These are phyloP conservation scores for Fusarium guadeloupense DNA, from an alignment of 2,329 filamentous ascomycete genomes.

Conservation along the genomic window DNA sequence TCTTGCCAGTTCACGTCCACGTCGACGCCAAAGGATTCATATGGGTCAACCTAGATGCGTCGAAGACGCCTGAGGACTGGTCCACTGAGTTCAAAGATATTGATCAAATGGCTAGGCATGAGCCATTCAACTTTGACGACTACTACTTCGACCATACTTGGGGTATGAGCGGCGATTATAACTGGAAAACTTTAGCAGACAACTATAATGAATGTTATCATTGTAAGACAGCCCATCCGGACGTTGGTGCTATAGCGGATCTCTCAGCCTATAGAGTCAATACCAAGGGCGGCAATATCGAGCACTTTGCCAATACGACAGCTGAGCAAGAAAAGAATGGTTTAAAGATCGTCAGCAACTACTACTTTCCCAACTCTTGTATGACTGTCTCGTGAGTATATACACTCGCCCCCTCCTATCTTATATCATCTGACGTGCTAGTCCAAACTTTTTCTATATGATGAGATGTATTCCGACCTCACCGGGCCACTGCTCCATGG, in stretches of 20 bases:
- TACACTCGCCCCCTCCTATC: conserved; percentile 44
- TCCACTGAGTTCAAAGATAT: conserved; percentile 49
- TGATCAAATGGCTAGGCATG: conserved; percentile 54
- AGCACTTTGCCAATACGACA: conserved; percentile 22
- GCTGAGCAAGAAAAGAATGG: conserved; percentile 9
- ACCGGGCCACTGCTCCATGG: neutral
- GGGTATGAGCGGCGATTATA: conserved; percentile 63
- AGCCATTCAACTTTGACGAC: conserved; percentile 57
- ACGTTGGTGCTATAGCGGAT: neutral
- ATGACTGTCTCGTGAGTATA: conserved; percentile 29
- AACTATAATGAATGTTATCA: conserved; percentile 34
- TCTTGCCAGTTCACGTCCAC: conserved; percentile 63
- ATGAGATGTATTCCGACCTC: conserved; percentile 9
- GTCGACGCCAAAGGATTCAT: conserved; percentile 63
- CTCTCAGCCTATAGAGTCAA: conserved; percentile 11
- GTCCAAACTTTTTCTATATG: conserved; percentile 32
- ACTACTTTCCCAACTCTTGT: conserved; percentile 27
- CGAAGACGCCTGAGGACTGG: conserved; percentile 58
- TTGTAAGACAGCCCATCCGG: conserved; percentile 20
- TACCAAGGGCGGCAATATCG: conserved; percentile 21
- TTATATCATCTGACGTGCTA: conserved; percentile 54
- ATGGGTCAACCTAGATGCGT: conserved; percentile 65
- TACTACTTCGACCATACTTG: conserved; percentile 66
- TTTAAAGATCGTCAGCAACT: conserved; percentile 25
- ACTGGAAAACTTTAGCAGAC: conserved; percentile 61